Conservation (phyloP, 2,329 filamentous ascomycete genomes). For the Diplodia scrobiculata region DNA sequence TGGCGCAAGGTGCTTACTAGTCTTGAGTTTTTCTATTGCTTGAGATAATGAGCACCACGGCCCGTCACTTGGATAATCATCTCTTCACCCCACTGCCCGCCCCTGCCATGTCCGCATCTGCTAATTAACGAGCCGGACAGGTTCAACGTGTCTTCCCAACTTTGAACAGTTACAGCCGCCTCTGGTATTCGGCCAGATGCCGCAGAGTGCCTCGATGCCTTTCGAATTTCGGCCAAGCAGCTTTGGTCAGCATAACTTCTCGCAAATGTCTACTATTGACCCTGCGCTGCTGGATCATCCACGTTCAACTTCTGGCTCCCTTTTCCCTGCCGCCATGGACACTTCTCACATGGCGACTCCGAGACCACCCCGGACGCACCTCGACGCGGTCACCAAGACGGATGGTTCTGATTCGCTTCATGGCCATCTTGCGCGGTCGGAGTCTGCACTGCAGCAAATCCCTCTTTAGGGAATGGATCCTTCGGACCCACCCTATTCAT, state of each 20-base stretch:
- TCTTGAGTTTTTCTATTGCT: neutral
- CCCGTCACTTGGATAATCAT: slow-evolving; percentile 5
- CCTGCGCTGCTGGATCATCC: neutral
- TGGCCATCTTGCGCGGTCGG: no score
- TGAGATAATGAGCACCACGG: slow-evolving; percentile 5
- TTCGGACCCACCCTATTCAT: no score
- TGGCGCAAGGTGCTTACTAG: slow-evolving; percentile 46
- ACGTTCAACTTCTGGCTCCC: neutral
- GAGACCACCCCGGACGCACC: neutral
- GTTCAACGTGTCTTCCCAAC: neutral
- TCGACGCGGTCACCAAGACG: neutral
- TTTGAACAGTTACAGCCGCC: neutral
- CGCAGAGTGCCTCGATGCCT: neutral
- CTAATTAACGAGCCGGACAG: neutral
- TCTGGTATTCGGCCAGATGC: neutral
- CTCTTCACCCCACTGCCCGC: neutral
- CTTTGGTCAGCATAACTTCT: neutral
- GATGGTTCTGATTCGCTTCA: no score
- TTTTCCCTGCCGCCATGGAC: neutral
- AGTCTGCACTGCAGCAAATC: no score
- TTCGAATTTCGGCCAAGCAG: neutral
- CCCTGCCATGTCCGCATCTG: slow-evolving; percentile 1
- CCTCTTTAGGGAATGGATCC: no score
- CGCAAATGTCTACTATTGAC: neutral
- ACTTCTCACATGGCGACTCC: neutral